phyloP scores from a whole-genome alignment of 345 rosid genomes.

The Durio zibethinus region DNA sequence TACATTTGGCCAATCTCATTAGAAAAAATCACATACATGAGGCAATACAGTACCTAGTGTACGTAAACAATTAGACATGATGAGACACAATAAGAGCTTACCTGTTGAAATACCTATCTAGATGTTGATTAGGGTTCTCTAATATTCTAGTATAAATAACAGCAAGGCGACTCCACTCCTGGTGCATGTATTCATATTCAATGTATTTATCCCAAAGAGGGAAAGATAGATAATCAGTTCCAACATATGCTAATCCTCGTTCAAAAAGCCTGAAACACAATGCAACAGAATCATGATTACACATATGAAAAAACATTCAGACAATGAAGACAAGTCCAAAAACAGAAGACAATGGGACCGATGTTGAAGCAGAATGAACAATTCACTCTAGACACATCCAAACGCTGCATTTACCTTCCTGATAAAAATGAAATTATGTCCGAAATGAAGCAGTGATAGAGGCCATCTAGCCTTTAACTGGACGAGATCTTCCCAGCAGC shows the following conservation, averaged over 20 bases:
- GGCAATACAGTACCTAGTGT: neutral
- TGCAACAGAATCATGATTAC: constrained; percentile 24
- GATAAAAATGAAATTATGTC: constrained; percentile 70
- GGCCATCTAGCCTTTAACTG: constrained; percentile 90
- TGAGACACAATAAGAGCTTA: constrained; percentile 21
- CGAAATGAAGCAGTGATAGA: constrained; percentile 75
- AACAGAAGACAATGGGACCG: constrained; percentile 36
- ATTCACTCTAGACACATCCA: constrained; percentile 84
- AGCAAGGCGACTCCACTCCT: constrained; percentile 77
- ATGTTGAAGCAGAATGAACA: constrained; percentile 57
- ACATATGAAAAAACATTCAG: constrained; percentile 13
- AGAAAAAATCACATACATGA: no score
- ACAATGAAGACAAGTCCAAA: constrained; percentile 30
- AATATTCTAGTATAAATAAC: constrained; percentile 74
- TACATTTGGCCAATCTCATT: no score
- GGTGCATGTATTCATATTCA: constrained; percentile 89
- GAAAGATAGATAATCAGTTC: constrained; percentile 78
- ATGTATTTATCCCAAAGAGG: constrained; percentile 94
- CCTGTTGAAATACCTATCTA: constrained; percentile 81
- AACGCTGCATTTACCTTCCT: constrained; percentile 95
- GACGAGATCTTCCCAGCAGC: constrained; percentile 94
- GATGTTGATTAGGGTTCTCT: constrained; percentile 78
- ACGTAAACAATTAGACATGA: neutral
- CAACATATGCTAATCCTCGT: constrained; percentile 82
- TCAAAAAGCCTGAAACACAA: constrained; percentile 75